These are phyloP conservation scores for Pestalotiopsis sp. DNA, from an alignment of 2,329 filamentous ascomycete genomes.

Conservation along the genomic window DNA sequence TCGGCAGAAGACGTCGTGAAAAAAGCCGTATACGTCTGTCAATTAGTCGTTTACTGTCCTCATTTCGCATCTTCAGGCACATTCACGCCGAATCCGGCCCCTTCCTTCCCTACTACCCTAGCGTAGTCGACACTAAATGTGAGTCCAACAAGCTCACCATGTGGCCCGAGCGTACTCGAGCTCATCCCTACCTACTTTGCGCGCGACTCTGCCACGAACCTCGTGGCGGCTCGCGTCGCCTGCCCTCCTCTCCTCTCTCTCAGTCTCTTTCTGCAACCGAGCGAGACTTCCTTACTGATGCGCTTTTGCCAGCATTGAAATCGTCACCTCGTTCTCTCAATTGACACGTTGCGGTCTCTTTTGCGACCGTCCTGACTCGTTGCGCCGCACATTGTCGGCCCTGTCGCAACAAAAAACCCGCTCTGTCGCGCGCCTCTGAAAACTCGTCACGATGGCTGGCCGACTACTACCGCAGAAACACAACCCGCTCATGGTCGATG, in stretches of 20 bases:
- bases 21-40: background rate
- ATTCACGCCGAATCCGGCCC: background rate
- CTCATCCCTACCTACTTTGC: slow-evolving; percentile 10
- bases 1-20: too few relatives aligned
- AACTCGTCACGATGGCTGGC: slow-evolving; percentile 37
- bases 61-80: background rate
- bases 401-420: background rate
- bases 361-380: background rate
- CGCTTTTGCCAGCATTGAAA: background rate
- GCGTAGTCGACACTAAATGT: background rate
- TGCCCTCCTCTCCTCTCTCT: background rate
- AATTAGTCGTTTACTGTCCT: background rate
- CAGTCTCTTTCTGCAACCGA: background rate
- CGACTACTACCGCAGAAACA: slow-evolving; percentile 60
- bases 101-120: background rate
- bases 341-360: background rate
- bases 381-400: background rate
- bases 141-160: background rate
- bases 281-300: background rate
- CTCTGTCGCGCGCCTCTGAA: background rate
- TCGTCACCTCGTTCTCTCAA: slow-evolving; percentile 1
- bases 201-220: slow-evolving; percentile 15
- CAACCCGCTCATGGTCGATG: slow-evolving; percentile 69
- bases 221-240: slow-evolving; percentile 10
- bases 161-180: slow-evolving; percentile 13